phyloP scores from a whole-genome alignment of 2,329 filamentous ascomycete genomes.

The Macroventuria anomochaeta region DNA sequence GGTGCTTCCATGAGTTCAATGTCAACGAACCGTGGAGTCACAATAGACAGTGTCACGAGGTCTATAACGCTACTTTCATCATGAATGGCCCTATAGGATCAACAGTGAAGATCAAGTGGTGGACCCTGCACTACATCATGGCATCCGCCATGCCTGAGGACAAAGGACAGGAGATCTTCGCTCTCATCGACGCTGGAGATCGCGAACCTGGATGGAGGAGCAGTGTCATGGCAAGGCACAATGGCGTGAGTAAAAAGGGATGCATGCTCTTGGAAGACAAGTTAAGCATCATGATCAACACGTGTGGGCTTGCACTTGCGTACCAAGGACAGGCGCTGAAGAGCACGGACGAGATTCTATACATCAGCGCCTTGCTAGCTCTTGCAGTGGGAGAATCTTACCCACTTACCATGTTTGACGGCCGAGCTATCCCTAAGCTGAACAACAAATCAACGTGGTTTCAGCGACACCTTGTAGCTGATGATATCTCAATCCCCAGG shows the following conservation, averaged over 20 bases:
- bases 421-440: background rate
- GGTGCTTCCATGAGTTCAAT: slow-evolving; percentile 28
- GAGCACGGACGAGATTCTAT: slow-evolving; percentile 17
- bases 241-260: slow-evolving; percentile 15
- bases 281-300: slow-evolving; percentile 26
- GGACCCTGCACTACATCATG: slow-evolving; percentile 13
- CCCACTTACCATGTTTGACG: slow-evolving; percentile 19
- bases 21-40: slow-evolving; percentile 24
- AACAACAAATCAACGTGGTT: slow-evolving; percentile 17
- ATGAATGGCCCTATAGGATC: slow-evolving; percentile 19
- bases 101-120: slow-evolving; percentile 23
- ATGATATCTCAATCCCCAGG: slow-evolving; percentile 10
- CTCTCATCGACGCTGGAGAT: slow-evolving; percentile 2
- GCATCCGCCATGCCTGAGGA: background rate
- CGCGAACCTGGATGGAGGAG: slow-evolving; percentile 9
- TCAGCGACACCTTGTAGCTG: background rate
- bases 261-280: slow-evolving; percentile 18
- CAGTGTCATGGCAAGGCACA: slow-evolving; percentile 24
- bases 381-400: slow-evolving; percentile 22
- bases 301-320: slow-evolving; percentile 20
- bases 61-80: slow-evolving; percentile 24
- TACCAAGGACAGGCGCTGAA: slow-evolving; percentile 9
- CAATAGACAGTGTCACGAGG: slow-evolving; percentile 11
- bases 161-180: slow-evolving; percentile 5
- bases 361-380: slow-evolving; percentile 14